Evolutionary conservation across 768 basidiomycete genomes (phyloP).

Genomic region (Tylopilus subfusipes): DNA sequence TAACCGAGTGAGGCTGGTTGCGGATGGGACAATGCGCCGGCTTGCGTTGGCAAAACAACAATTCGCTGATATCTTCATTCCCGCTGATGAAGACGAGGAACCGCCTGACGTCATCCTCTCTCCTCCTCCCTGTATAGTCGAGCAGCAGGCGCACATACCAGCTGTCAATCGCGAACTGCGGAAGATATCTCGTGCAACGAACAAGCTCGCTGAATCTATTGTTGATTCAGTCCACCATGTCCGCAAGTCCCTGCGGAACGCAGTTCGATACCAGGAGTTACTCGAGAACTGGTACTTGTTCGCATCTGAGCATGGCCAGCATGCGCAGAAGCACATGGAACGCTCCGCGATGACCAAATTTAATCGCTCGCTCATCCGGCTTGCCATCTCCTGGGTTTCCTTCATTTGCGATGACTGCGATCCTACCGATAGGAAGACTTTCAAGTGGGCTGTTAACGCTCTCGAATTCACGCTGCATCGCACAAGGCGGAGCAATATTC

Average conservation of each 20-base stretch:
- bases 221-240: slow-evolving; percentile 90
- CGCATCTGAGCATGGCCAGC: slow-evolving; percentile 93
- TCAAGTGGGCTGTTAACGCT: slow-evolving; percentile 97
- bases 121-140: slow-evolving; percentile 52
- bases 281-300: slow-evolving; percentile 94
- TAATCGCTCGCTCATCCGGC: slow-evolving; percentile 76
- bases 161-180: slow-evolving; percentile 83
- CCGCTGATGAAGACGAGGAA: slow-evolving; percentile 63
- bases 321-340: slow-evolving; percentile 88
- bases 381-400: slow-evolving; percentile 96
- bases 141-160: slow-evolving; percentile 89
- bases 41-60: slow-evolving; percentile 73
- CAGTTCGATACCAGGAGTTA: slow-evolving; percentile 73
- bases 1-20: slow-evolving; percentile 85
- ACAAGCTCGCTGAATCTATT: slow-evolving; percentile 87
- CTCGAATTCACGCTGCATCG: slow-evolving; percentile 89
- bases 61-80: slow-evolving; percentile 63
- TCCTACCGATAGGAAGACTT: slow-evolving; percentile 90
- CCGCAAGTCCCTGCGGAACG: slow-evolving; percentile 57
- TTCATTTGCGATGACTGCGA: slow-evolving; percentile 99
- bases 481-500: slow-evolving; percentile 83
- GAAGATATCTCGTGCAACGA: slow-evolving; percentile 87
- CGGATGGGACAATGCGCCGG: slow-evolving; percentile 81
- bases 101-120: slow-evolving; percentile 40
- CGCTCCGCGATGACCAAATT: slow-evolving; percentile 65